Evolutionary conservation across 192 early-diverging fungal genomes (phyloP), one percentile per base, ranked within the genome.

Genomic region (Gorgonomyces haynaldii): DNA sequence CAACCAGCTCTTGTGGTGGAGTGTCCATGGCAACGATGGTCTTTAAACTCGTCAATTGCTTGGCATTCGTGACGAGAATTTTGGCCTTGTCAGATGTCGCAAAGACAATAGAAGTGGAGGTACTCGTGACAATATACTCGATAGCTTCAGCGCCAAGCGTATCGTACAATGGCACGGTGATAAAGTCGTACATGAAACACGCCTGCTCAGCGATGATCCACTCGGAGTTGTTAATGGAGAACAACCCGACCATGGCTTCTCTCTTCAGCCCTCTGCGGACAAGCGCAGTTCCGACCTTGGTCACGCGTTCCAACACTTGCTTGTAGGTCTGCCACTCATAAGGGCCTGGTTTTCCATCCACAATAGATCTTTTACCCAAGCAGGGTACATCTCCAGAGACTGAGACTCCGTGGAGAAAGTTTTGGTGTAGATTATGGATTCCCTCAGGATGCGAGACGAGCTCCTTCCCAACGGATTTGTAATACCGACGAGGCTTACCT

Each of bases 61-160:
- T 40, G 10, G 50, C 49, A 23, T 59, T 45, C 2, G 59, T 45
- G 19, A 42, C 51, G 15, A 64, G 42, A 28, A 58, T 54, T 24
- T 87, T 50, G 37, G 82, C 38, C 54, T 69, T 72, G 42, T 74
- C 65, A 24, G 29, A 43, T 12, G 5, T 31, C 5, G 30, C 5
- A 7, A 84, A 44, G 40, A 79, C 67, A 56, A 72, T 74, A 31
- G 67, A 38, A 24, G 73, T 78, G 42, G 81, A 79, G 25, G 86
- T 69, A n/a, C 89, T 56, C 20, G 81, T 89, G 17, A 93, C 52
- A 29, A 93, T 86, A 47, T 82, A 89, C 62, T 84, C 76, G 32
- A 93, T 66, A 6, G 85, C 73, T 22, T 88, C 83, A 0, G 79
- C 74, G 38, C 87, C 94, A 12, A 95, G 72, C 15, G 89, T 89